Conservation (phyloP, 352 stramenopile genomes). For the Globisporangium irregulare region DNA sequence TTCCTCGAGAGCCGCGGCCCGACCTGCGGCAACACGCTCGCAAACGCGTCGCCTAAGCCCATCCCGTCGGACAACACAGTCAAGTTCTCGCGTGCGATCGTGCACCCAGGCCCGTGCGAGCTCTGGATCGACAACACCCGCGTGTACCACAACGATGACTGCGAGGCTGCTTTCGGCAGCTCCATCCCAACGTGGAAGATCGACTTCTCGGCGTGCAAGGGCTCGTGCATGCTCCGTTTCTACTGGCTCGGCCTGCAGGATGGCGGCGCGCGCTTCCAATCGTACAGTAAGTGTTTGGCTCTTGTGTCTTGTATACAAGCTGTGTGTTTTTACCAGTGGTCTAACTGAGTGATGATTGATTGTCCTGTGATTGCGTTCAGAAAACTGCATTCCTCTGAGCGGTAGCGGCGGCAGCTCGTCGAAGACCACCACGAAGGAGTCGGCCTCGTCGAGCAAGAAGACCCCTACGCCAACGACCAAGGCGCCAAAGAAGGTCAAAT, state of each 20-base stretch:
- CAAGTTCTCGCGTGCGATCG: slow-evolving; percentile 4
- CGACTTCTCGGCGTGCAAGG: slow-evolving; percentile 37
- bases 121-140: slow-evolving; percentile 44
- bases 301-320: not conserved
- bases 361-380: not conserved
- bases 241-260: slow-evolving; percentile 51
- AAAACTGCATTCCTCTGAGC: slow-evolving; percentile 4
- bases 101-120: slow-evolving; percentile 31
- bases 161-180: slow-evolving; percentile 22
- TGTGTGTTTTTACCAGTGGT: not conserved
- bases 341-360: not conserved
- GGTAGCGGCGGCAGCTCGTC: not conserved
- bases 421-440: not conserved
- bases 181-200: slow-evolving; percentile 25
- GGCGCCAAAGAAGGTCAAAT: not conserved
- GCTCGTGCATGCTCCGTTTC: slow-evolving; percentile 36
- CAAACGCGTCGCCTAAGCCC: slow-evolving; percentile 26
- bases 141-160: slow-evolving; percentile 36
- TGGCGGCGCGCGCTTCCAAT: slow-evolving; percentile 26
- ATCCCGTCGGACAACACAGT: slow-evolving; percentile 31
- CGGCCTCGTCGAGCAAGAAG: not conserved
- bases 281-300: slow-evolving; percentile 32
- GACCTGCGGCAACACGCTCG: slow-evolving; percentile 30
- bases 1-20: slow-evolving; percentile 7
- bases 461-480: not conserved